Evolutionary conservation across 192 early-diverging fungal species (phyloP).

Genomic region (Oehlia diaphana): DNA sequence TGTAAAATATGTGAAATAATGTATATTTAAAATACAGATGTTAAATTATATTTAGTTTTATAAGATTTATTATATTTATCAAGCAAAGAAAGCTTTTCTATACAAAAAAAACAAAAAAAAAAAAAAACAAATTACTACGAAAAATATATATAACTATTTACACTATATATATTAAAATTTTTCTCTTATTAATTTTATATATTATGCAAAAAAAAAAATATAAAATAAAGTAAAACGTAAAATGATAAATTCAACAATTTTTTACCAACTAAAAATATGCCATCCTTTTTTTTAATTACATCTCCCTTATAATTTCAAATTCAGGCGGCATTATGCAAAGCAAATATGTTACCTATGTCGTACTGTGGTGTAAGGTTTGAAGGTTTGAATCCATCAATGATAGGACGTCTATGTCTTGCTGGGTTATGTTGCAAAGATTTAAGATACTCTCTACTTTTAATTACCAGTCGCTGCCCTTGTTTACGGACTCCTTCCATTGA

Average conservation of each 20-base stretch:
- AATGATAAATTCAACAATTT: background rate
- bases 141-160: background rate
- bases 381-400: background rate
- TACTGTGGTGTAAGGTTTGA: background rate
- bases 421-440: background rate
- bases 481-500: background rate
- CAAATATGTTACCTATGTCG: background rate
- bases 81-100: too few relatives aligned
- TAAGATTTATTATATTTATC: too few relatives aligned
- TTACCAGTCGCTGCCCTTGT: background rate
- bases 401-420: background rate
- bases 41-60: too few relatives aligned
- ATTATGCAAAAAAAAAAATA: background rate
- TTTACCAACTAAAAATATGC: background rate
- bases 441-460: background rate
- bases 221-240: background rate
- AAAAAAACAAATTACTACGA: background rate
- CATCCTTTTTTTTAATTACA: too few relatives aligned
- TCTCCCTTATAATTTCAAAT: background rate
- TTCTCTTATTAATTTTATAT: background rate
- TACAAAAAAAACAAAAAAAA: background rate
- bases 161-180: background rate
- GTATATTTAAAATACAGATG: too few relatives aligned
- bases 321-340: background rate
- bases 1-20: too few relatives aligned